Evolutionary conservation across 1,284 basidiomycete genomes (phyloP).

Genomic region (Ganoderma lingzhi): DNA sequence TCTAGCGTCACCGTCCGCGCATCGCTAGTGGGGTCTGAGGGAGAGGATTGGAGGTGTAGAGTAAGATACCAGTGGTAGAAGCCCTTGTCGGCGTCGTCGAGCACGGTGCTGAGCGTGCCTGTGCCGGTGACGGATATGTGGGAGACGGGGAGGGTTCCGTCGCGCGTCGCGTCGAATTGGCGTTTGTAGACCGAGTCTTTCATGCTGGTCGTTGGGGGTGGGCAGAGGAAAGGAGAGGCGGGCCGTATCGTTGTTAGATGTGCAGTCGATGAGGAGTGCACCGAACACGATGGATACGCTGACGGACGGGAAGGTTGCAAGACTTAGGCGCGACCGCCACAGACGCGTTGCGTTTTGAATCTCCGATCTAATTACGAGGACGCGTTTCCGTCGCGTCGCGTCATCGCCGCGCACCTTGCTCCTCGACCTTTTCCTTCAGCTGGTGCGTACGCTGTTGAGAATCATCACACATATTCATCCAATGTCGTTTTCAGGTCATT

Average conservation of each 20-base stretch:
- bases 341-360: neutral
- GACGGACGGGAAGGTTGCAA: too few species aligned
- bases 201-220: neutral
- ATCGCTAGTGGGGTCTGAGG: neutral
- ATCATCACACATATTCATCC: too few species aligned
- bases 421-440: neutral
- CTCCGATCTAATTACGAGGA: neutral
- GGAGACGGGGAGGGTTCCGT: conserved; percentile 5
- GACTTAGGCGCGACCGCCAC: too few species aligned
- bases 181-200: conserved; percentile 18
- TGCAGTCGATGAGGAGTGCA: neutral
- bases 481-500: neutral
- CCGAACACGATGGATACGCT: neutral
- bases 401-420: neutral
- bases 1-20: conserved; percentile 13
- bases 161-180: conserved; percentile 8
- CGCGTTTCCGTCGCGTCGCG: neutral
- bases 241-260: neutral
- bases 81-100: conserved; percentile 7
- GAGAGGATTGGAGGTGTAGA: conserved; percentile 1
- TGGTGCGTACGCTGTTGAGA: neutral
- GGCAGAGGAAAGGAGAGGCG: neutral
- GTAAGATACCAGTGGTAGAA: conserved; percentile 17
- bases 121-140: conserved; percentile 15
- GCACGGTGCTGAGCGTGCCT: conserved; percentile 14